Evolutionary conservation across 2,329 filamentous ascomycete species (phyloP), one percentile per base, ranked within the genome.

Genomic region (Cordyceps javanica): DNA sequence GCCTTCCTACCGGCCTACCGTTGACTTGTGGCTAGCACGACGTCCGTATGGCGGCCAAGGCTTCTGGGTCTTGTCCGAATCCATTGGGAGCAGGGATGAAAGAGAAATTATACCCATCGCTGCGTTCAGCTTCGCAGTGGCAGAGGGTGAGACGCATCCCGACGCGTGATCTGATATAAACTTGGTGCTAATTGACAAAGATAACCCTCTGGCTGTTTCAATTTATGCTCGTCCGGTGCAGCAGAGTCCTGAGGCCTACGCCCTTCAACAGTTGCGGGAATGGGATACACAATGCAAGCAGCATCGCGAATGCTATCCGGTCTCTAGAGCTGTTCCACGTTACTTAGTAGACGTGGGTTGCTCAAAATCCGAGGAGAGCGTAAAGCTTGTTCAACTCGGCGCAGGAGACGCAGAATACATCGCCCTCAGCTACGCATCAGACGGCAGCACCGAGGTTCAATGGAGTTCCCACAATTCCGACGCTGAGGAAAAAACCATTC

Each of bases 1-100:
- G 39, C n/a, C 26, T 14, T 23, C 21, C 13, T 42, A 44, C 26
- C 13, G n/a, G 2, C 34, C 55, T 19, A 32, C 46, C 5, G 39
- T 52, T 25, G 28, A 57, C 16, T 38, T 51, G 46, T 57, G 55
- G 55, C 55, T 57, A 25, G 26, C 38, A 5, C 14, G 21, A 36
- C 55, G 55, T 25, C 46, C 55, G 2, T n/a, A 36, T 10, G 38
- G 48, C 14, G 45, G 55, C 5, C 26, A 50, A n/a, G 55, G 55
- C 16, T 57, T 57, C 21, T 57, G 55, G 55, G 36, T 57, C n/a
- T 26, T 51, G 26, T 57, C 55, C 6, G 55, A 57, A 19, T n/a
- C 46, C 23, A 25, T 32, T 11, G 4, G 19, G 5, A 44, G 25
- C 13, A 19, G 2, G 23, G 46, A 26, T 14, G 38, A 25, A 9